Evolutionary conservation across 495 filamentous ascomycete species (phyloP).

Genomic region (Penicillium ucsense): DNA sequence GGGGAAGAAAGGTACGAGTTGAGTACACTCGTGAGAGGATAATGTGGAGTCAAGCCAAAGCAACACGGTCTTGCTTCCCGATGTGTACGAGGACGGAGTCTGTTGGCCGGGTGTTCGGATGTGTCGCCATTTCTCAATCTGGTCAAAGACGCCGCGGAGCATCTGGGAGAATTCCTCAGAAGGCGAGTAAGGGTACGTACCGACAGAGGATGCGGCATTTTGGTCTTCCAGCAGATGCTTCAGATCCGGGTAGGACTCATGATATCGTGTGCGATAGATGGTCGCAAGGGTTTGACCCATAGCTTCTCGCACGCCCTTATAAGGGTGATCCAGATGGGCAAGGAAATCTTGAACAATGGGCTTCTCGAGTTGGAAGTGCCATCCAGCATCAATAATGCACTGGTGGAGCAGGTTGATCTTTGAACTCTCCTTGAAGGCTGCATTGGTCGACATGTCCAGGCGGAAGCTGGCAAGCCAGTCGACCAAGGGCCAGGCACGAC

Average conservation of each 20-base stretch:
- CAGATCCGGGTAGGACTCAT: conserved; percentile 82
- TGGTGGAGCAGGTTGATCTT: conserved; percentile 90
- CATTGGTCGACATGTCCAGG: conserved; percentile 89
- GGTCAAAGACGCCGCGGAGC: conserved; percentile 65
- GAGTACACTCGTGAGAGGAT: conserved; percentile 84
- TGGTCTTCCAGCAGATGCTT: conserved; percentile 65
- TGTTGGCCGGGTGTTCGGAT: conserved; percentile 82
- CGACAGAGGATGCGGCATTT: conserved; percentile 69
- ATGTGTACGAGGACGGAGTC: conserved; percentile 88
- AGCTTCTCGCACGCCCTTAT: conserved; percentile 91
- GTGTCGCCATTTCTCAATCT: conserved; percentile 79
- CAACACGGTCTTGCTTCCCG: conserved; percentile 89
- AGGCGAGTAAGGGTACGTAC: conserved; percentile 72
- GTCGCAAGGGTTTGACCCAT: conserved; percentile 83
- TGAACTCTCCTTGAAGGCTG: conserved; percentile 97
- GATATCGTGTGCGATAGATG: conserved; percentile 81
- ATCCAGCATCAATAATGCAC: conserved; percentile 77
- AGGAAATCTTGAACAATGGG: conserved; percentile 87
- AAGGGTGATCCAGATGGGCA: conserved; percentile 87
- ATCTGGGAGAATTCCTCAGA: conserved; percentile 62
- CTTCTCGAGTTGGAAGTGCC: conserved; percentile 92
- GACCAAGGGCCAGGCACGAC: conserved; percentile 76
- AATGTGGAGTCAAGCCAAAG: conserved; percentile 91
- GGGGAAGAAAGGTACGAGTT: conserved; percentile 85
- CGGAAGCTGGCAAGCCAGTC: conserved; percentile 77